These are phyloP conservation scores for Lepidium campestre DNA, from an alignment of 441 rosid species.

Conservation along the genomic window DNA sequence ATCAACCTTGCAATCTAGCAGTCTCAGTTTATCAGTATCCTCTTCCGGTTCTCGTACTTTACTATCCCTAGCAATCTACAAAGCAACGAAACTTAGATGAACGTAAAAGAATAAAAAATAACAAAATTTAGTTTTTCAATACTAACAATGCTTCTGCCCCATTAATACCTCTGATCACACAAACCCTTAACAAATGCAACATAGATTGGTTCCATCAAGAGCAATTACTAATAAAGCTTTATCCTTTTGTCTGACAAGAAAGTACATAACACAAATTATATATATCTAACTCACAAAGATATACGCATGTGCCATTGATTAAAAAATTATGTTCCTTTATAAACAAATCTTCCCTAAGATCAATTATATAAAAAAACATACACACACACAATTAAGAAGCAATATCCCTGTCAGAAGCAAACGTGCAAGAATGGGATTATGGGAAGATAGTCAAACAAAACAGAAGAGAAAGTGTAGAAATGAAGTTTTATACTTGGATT, in stretches of 20 bases:
- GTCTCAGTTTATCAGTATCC: conserved; percentile 36
- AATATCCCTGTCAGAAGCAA: not conserved
- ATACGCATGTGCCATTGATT: conserved; percentile 2
- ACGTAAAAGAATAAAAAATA: not conserved
- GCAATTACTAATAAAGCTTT: not conserved
- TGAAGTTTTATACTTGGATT: conserved; percentile 38
- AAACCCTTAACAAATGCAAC: not conserved
- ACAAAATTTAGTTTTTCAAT: not conserved
- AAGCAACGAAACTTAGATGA: not conserved
- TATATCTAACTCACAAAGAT: not conserved
- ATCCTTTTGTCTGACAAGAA: not conserved
- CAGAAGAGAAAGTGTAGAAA: not conserved
- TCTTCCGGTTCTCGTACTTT: conserved; percentile 52
- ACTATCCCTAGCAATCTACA: conserved; percentile 49
- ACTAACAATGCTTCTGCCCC: not conserved
- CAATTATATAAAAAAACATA: not conserved
- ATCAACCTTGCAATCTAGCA: conserved; percentile 85
- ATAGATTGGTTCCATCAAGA: not conserved
- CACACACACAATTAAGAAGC: not conserved
- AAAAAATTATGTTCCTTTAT: not conserved
- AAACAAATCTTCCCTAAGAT: not conserved
- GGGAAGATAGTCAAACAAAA: not conserved
- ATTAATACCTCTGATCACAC: not conserved
- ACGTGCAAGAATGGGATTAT: not conserved
- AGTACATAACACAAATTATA: not conserved